Base-by-base conservation (phyloP, 345 rosid species). In the Populus ilicifolia region DNA sequence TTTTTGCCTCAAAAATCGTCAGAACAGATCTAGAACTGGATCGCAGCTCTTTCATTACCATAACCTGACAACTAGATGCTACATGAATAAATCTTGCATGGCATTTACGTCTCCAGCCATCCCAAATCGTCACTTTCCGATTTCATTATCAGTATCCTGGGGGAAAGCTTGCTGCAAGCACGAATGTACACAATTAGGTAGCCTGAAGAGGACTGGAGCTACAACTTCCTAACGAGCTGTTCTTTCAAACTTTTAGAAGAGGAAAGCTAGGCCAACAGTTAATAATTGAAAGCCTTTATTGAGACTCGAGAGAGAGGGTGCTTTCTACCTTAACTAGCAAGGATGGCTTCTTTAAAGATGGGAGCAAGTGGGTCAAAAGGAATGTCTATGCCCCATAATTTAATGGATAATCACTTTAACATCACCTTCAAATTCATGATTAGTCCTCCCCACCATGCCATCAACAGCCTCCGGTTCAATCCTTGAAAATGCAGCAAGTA, bases 381-480 rank as follows among this genome's bases (percentile, higher is more conserved):
- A 44, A 44, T 6, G 29, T 25, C 65, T 27, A 4, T n/a, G 43
- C 29, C 17, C 23, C 21, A 29, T 30, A 46, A 65, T 21, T 18
- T 18, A 65, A 21, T 74, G 23, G 29, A 74, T 10, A 30, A 44
- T 64, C 12, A 63, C 61, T 64, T 61, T 63, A 44, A 39, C 23
- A 74, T 75, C 48, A 75, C 67, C 78, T 75, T 67, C n/a, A 52
- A 66, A 50, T 67, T 77, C 70, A 77, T 59, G 79, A 76, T 76
- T 54, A 69, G 69, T 52, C 69, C 38, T 48, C 50, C 75, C 66
- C 48, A 17, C 29, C 27, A 66, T 33, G 59, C 75, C 76, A 69
- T 36, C 74, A 68, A 27, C 27, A 67, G 66, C 39, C 72, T 50
- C 68, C 6, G 71, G 48, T 41, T 6, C 13, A n/a, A 25, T 38